These are phyloP conservation scores for Ulvella scutata DNA, from an alignment of 139 green algal species.

Conservation along the genomic window DNA sequence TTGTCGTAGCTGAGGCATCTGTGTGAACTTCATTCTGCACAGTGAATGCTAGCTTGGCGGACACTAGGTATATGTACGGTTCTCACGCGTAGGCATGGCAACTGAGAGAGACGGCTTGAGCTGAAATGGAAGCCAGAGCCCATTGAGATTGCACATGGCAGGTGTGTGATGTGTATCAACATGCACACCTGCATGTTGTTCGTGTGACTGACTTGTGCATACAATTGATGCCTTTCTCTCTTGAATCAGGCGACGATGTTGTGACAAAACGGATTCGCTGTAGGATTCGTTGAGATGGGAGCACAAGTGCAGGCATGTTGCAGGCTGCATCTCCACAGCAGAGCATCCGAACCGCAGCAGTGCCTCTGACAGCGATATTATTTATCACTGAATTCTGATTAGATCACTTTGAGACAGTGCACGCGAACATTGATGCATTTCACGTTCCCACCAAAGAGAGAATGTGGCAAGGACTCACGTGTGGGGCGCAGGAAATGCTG, in stretches of 20 bases:
- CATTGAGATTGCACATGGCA: neutral
- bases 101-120: neutral
- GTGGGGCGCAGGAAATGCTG: neutral
- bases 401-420: too few species aligned
- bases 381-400: too few species aligned
- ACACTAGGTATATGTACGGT: too few species aligned
- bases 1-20: too few species aligned
- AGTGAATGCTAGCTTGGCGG: neutral
- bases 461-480: neutral
- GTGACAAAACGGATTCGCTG: too few species aligned
- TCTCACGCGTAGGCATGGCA: too few species aligned
- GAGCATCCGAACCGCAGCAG: too few species aligned
- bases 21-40: neutral
- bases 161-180: neutral
- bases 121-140: neutral
- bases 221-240: too few species aligned
- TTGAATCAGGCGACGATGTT: neutral
- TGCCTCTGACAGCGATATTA: too few species aligned
- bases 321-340: too few species aligned
- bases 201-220: neutral
- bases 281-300: too few species aligned
- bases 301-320: neutral
- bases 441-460: neutral
- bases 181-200: neutral
- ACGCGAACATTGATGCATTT: too few species aligned